A percentile compares a stretch with the other conserved stretches of the same genome.
These are phyloP conservation scores for Schwanniomyces vanrijiae DNA, from an alignment of 805 yeast species.

Conservation along the genomic window DNA sequence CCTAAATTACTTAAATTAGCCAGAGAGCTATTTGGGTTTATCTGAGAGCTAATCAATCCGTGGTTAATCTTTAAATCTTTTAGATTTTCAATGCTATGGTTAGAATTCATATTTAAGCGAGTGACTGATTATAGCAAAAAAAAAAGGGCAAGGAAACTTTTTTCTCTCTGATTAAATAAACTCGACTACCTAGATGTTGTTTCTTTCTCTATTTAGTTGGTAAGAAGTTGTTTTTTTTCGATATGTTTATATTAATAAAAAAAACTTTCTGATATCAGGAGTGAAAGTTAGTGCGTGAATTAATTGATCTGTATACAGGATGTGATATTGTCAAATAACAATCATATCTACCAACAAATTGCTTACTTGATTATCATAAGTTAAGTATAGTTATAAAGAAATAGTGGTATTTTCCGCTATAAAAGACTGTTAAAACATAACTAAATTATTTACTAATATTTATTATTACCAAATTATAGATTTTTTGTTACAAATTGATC, in stretches of 20 bases:
- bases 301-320: not conserved
- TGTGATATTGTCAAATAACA: not conserved
- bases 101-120: not conserved
- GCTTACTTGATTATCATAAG: not conserved
- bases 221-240: not conserved
- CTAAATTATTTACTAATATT: not conserved
- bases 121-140: not conserved
- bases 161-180: not conserved
- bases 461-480: not conserved
- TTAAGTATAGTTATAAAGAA: not conserved
- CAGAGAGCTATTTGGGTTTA: constrained; percentile 38
- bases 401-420: not conserved
- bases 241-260: not conserved
- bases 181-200: not conserved
- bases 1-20: constrained; percentile 30
- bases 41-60: constrained; percentile 13
- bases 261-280: not conserved
- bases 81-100: constrained; percentile 1
- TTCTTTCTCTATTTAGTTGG: not conserved
- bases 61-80: not conserved
- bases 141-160: not conserved
- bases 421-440: not conserved
- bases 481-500: not conserved
- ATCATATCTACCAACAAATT: not conserved
- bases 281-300: not conserved